Conservation (phyloP, 1,139 yeast species). For the Blastobotrys petasosporus region DNA sequence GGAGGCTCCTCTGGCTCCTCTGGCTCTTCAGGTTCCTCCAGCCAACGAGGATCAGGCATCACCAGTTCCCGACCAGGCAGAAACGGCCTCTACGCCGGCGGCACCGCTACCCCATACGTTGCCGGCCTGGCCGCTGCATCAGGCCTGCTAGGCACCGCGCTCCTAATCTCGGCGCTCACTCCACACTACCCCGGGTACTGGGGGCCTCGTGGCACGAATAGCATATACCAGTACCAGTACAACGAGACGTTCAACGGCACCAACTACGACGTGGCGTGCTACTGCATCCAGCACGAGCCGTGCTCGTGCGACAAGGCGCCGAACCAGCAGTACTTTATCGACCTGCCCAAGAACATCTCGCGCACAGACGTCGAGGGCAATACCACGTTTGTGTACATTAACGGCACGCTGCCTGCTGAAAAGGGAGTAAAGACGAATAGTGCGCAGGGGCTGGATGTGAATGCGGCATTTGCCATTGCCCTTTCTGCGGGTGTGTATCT, state of each 20-base stretch:
- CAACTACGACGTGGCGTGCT: slow-evolving; percentile 20
- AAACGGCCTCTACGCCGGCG: slow-evolving; percentile 24
- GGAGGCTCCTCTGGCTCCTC: slow-evolving; percentile 4
- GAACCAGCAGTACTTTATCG: slow-evolving; percentile 17
- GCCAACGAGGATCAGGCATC: slow-evolving; percentile 7
- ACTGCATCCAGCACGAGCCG: slow-evolving; percentile 21
- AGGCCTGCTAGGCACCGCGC: slow-evolving; percentile 18
- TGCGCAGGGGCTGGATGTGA: slow-evolving; percentile 5
- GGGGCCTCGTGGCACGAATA: slow-evolving; percentile 17
- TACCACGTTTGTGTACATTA: slow-evolving; percentile 15
- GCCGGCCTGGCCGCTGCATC: slow-evolving; percentile 24
- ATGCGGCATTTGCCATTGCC: slow-evolving; percentile 1
- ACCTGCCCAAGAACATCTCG: slow-evolving; percentile 17
- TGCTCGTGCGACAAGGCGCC: slow-evolving; percentile 24
- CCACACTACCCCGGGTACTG: slow-evolving; percentile 23
- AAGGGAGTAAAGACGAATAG: background rate
- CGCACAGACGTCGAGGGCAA: slow-evolving; percentile 9
- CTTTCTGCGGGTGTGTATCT: slow-evolving; percentile 2
- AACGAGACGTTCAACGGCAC: slow-evolving; percentile 22
- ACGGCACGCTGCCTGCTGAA: slow-evolving; percentile 19
- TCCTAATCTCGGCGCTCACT: slow-evolving; percentile 11
- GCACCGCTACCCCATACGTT: slow-evolving; percentile 19
- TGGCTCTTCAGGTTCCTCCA: slow-evolving; percentile 11
- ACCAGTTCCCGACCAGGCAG: slow-evolving; percentile 11
- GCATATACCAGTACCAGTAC: slow-evolving; percentile 22